A percentile compares a stretch with the other conserved stretches of the same genome.
Evolutionary conservation across 2,329 filamentous ascomycete genomes (phyloP).

Genomic region (Rutstroemia sp.): DNA sequence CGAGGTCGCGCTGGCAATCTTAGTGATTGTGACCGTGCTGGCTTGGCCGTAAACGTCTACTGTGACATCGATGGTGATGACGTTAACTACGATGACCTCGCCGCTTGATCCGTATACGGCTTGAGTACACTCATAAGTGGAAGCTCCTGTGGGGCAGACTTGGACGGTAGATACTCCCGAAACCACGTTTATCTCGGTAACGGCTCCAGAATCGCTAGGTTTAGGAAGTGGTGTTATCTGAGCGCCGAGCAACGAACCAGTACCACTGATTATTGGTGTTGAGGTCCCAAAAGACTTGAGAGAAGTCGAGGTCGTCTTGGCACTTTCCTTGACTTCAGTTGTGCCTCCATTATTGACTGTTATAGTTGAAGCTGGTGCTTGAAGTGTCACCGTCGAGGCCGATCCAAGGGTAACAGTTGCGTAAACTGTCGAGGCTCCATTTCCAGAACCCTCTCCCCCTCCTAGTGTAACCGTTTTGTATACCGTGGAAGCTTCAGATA

Average conservation of each 20-base stretch:
- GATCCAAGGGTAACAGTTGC: background rate
- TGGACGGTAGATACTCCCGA: constrained; percentile 6
- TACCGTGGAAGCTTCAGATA: too few relatives aligned
- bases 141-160: constrained; percentile 6
- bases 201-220: background rate
- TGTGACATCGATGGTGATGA: constrained; percentile 8
- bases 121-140: constrained; percentile 5
- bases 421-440: background rate
- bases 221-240: background rate
- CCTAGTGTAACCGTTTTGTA: background rate
- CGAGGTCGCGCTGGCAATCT: background rate
- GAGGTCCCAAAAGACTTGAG: constrained; percentile 2
- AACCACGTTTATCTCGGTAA: constrained; percentile 6
- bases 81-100: constrained; percentile 2
- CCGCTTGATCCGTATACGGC: constrained; percentile 2
- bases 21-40: constrained; percentile 5
- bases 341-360: background rate
- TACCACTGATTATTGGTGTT: background rate
- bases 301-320: background rate
- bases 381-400: background rate
- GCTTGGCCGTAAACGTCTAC: background rate
- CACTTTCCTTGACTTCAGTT: background rate
- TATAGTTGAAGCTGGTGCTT: background rate
- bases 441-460: background rate
- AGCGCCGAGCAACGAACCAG: background rate